Conservation (phyloP, 495 filamentous ascomycete species). For the Penicillium canariense region DNA sequence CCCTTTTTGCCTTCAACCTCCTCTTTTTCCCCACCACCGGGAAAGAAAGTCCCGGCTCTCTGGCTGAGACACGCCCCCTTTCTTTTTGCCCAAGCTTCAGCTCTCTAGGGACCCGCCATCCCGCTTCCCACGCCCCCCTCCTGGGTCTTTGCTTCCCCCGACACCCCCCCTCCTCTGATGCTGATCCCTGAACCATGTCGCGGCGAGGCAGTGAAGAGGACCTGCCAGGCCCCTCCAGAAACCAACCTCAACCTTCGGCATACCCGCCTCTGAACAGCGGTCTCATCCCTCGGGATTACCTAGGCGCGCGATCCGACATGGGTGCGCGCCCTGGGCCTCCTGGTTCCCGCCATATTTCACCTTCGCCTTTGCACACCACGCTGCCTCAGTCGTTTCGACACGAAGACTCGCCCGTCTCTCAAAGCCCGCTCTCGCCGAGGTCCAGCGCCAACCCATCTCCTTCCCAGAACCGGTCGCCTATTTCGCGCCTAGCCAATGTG, state of each 20-base stretch:
- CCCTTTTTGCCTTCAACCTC: not conserved
- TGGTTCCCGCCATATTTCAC: slow-evolving; percentile 33
- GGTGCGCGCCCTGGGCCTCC: slow-evolving; percentile 25
- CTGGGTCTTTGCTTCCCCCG: slow-evolving; percentile 17
- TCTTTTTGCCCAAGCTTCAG: slow-evolving; percentile 23
- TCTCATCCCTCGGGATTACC: slow-evolving; percentile 34
- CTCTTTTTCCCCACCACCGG: slow-evolving; percentile 2
- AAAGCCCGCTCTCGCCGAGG: slow-evolving; percentile 32
- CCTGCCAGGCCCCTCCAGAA: slow-evolving; percentile 18
- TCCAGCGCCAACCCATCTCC: slow-evolving; percentile 27
- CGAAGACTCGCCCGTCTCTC: slow-evolving; percentile 27
- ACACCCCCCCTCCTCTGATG: slow-evolving; percentile 24
- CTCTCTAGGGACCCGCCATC: slow-evolving; percentile 21
- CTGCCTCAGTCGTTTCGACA: slow-evolving; percentile 23
- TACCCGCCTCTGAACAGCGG: slow-evolving; percentile 23
- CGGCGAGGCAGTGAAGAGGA: slow-evolving; percentile 34
- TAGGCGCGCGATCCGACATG: slow-evolving; percentile 32
- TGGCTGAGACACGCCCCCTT: slow-evolving; percentile 16
- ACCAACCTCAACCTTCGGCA: slow-evolving; percentile 10
- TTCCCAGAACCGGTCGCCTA: slow-evolving; percentile 22
- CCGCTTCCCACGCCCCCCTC: slow-evolving; percentile 10
- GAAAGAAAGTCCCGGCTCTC: slow-evolving; percentile 6
- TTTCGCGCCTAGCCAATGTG: slow-evolving; percentile 33
- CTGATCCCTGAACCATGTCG: slow-evolving; percentile 39
- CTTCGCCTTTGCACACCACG: slow-evolving; percentile 39